phyloP scores from a whole-genome alignment of 2,329 filamentous ascomycete species.

The Fusarium torreyae region DNA sequence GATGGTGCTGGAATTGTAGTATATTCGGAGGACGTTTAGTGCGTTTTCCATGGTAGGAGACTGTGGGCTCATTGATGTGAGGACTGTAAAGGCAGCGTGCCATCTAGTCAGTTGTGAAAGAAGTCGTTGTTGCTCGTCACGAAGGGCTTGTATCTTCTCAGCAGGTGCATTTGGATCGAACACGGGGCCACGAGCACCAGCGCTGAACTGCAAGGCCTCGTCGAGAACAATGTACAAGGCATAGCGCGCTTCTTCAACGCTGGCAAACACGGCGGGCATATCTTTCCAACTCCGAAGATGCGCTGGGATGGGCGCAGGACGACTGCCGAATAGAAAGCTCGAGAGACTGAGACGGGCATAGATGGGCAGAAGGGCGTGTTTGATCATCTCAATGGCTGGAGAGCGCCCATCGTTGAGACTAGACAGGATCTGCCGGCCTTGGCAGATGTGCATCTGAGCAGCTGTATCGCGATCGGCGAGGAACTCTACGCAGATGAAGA shows the following conservation, averaged over 20 bases:
- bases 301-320: slow-evolving; percentile 55
- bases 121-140: slow-evolving; percentile 53
- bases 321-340: slow-evolving; percentile 59
- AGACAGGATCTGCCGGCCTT: slow-evolving; percentile 60
- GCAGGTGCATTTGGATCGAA: slow-evolving; percentile 47
- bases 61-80: slow-evolving; percentile 46
- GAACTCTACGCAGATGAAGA: slow-evolving; percentile 70
- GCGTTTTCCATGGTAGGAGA: slow-evolving; percentile 26
- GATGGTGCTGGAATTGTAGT: slow-evolving; percentile 54
- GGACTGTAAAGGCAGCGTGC: slow-evolving; percentile 52
- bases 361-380: slow-evolving; percentile 60
- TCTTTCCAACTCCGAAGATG: slow-evolving; percentile 53
- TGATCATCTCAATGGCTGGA: slow-evolving; percentile 57
- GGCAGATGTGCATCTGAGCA: slow-evolving; percentile 62
- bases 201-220: slow-evolving; percentile 57
- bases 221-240: slow-evolving; percentile 59
- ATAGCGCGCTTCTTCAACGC: slow-evolving; percentile 52
- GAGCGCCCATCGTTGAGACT: slow-evolving; percentile 50
- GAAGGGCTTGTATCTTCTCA: slow-evolving; percentile 48
- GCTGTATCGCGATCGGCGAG: slow-evolving; percentile 64
- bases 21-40: slow-evolving; percentile 55
- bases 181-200: slow-evolving; percentile 45
- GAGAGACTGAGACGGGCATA: slow-evolving; percentile 61
- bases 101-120: slow-evolving; percentile 51
- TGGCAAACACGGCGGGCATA: slow-evolving; percentile 55